Percentiles rank a stretch among this genome's conserved stretches.
These are phyloP conservation scores for Fusarium veterinarium DNA, from an alignment of 2,329 filamentous ascomycete genomes.

Conservation along the genomic window DNA sequence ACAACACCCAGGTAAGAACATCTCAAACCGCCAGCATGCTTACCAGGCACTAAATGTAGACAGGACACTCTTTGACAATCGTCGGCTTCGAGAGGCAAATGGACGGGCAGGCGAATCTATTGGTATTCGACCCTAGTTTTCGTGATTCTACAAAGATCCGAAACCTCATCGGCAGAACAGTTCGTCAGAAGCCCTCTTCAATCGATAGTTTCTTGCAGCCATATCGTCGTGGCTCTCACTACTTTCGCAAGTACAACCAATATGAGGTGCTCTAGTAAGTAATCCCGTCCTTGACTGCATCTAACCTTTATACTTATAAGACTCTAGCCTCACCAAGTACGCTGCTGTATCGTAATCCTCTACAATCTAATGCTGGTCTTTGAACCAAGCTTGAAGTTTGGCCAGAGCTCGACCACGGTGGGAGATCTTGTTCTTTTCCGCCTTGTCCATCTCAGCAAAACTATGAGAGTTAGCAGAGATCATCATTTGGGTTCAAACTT, in stretches of 20 bases:
- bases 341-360: neutral
- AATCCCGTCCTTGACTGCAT: neutral
- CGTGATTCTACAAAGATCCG: slow-evolving; percentile 73
- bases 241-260: slow-evolving; percentile 76
- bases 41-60: neutral
- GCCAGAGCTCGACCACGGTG: slow-evolving; percentile 89
- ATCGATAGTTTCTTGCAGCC: slow-evolving; percentile 67
- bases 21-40: neutral
- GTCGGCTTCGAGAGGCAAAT: slow-evolving; percentile 80
- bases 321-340: slow-evolving; percentile 33
- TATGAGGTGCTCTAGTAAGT: slow-evolving; percentile 84
- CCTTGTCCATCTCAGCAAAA: slow-evolving; percentile 94
- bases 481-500: neutral
- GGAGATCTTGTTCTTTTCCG: slow-evolving; percentile 89
- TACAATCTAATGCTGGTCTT: slow-evolving; percentile 50
- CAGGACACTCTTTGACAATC: slow-evolving; percentile 90
- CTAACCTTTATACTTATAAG: slow-evolving; percentile 6
- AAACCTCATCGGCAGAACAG: slow-evolving; percentile 63
- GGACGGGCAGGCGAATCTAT: slow-evolving; percentile 73
- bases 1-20: slow-evolving; percentile 76
- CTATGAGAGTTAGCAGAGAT: slow-evolving; percentile 51
- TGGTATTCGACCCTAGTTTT: slow-evolving; percentile 92
- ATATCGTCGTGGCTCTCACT: slow-evolving; percentile 77
- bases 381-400: slow-evolving; percentile 87
- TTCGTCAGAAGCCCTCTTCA: slow-evolving; percentile 56